Evolutionary conservation across 78 protist genomes (phyloP).

Genomic region (Dictyostelium purpureum): DNA sequence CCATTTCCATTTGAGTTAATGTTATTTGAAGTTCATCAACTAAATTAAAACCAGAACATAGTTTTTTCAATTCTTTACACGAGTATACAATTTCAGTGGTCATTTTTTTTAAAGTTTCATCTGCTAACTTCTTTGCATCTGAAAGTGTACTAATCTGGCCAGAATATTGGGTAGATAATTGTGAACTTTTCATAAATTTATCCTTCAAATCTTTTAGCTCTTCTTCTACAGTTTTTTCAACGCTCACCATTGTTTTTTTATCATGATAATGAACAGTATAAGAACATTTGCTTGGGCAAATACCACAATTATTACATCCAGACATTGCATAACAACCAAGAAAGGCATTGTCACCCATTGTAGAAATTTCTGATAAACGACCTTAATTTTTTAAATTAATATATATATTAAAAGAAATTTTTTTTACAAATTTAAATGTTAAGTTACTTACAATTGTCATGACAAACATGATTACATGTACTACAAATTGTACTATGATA

Average conservation of each 20-base stretch:
- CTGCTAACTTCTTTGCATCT: background rate
- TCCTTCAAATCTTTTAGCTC: background rate
- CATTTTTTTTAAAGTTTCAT: background rate
- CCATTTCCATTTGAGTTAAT: slow-evolving; percentile 17
- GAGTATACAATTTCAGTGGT: background rate
- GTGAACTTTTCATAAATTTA: background rate
- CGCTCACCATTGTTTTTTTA: background rate
- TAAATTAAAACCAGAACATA: slow-evolving; percentile 37
- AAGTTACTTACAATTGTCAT: background rate
- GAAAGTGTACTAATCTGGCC: background rate
- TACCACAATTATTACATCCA: background rate
- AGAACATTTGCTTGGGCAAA: background rate
- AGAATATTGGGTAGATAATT: background rate
- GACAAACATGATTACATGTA: slow-evolving; percentile 26
- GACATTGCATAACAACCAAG: background rate
- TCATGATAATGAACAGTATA: slow-evolving; percentile 17
- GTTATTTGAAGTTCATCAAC: slow-evolving; percentile 12
- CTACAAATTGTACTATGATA: slow-evolving; percentile 31
- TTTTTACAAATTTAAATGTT: background rate
- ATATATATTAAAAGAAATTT: background rate
- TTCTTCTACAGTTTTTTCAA: background rate
- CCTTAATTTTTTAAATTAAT: background rate
- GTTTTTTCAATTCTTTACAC: slow-evolving; percentile 6
- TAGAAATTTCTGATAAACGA: background rate
- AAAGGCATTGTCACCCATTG: slow-evolving; percentile 4